Percentiles rank a stretch among this genome's conserved stretches.
These are phyloP conservation scores for Paramecium bursaria DNA, from an alignment of 73 alveolate genomes.

Conservation along the genomic window DNA sequence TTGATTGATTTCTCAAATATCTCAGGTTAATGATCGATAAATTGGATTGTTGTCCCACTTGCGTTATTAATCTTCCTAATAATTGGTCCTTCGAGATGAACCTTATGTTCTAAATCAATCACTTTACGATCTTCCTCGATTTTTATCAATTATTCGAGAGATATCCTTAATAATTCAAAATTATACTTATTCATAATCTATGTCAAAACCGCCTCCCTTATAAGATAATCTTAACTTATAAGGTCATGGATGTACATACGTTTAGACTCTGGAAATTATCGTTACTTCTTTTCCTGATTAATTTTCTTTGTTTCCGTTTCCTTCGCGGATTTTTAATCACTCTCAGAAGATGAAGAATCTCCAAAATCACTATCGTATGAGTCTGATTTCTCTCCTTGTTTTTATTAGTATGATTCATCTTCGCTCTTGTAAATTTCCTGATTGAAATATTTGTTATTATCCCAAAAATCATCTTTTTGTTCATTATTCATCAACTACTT, in stretches of 20 bases:
- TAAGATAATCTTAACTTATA: conserved; percentile 10
- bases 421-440: conserved; percentile 1
- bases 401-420: conserved; percentile 44
- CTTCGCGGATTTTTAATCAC: background rate
- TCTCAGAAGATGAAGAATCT: conserved; percentile 18
- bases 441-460: conserved; percentile 43
- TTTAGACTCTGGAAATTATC: background rate
- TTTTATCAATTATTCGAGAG: conserved; percentile 25
- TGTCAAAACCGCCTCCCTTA: conserved; percentile 41
- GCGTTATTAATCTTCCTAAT: background rate
- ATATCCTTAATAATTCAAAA: background rate
- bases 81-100: conserved; percentile 22
- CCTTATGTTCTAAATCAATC: background rate
- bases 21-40: conserved; percentile 13
- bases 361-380: conserved; percentile 28
- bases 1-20: background rate
- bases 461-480: conserved; percentile 49
- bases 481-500: conserved; percentile 29
- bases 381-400: conserved; percentile 10
- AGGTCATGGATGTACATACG: conserved; percentile 31
- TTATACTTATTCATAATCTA: conserved; percentile 24
- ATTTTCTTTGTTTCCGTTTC: conserved; percentile 21
- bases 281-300: background rate
- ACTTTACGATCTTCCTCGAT: conserved; percentile 46
- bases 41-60: conserved; percentile 21